A percentile compares a stretch with the other conserved stretches of the same genome.
phyloP scores from a whole-genome alignment of 768 basidiomycete species.

The Xerocomellus dryophilus region DNA sequence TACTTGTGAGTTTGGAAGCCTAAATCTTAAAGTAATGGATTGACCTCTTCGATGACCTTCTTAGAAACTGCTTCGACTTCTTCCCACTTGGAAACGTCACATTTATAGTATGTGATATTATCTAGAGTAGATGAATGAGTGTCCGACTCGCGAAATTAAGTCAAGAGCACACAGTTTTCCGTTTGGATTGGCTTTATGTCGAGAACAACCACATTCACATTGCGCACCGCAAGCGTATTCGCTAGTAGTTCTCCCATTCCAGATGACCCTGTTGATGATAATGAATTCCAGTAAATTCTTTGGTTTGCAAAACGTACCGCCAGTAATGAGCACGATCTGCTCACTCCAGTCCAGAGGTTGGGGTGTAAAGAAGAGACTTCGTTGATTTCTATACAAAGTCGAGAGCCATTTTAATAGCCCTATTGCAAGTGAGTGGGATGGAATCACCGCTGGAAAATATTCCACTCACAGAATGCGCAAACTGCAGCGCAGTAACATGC shows the following conservation, averaged over 20 bases:
- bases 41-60: constrained; percentile 73
- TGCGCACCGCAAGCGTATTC: constrained; percentile 79
- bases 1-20: neutral
- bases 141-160: neutral
- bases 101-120: constrained; percentile 82
- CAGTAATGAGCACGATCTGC: constrained; percentile 88
- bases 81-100: constrained; percentile 88
- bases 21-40: constrained; percentile 2
- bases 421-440: constrained; percentile 28
- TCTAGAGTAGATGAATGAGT: constrained; percentile 39
- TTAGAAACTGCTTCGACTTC: constrained; percentile 76
- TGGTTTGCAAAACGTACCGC: constrained; percentile 51
- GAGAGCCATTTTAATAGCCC: constrained; percentile 73
- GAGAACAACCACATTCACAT: constrained; percentile 80
- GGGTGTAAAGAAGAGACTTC: constrained; percentile 58
- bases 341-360: constrained; percentile 76
- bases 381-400: constrained; percentile 71
- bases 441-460: neutral
- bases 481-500: constrained; percentile 56
- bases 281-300: neutral
- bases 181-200: constrained; percentile 76
- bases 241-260: constrained; percentile 88
- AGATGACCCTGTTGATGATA: constrained; percentile 60
- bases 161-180: constrained; percentile 59
- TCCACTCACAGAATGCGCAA: constrained; percentile 63